These are phyloP conservation scores for Ceratocystiopsis sp. DNA, from an alignment of 2,329 filamentous ascomycete genomes.

Conservation along the genomic window DNA sequence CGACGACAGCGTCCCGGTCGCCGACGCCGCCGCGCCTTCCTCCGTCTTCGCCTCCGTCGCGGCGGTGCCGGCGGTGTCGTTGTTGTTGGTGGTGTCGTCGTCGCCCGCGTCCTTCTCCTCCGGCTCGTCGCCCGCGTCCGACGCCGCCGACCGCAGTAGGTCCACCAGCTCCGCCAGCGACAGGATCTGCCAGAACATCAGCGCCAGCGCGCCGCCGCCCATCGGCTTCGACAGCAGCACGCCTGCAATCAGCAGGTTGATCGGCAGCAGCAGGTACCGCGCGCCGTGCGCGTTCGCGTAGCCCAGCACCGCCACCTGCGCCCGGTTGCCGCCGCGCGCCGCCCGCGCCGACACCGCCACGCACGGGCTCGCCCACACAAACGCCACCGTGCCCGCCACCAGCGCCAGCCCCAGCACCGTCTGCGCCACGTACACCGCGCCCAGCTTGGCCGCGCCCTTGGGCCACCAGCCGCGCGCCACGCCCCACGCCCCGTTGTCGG, in stretches of 20 bases:
- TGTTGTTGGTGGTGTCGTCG: not conserved
- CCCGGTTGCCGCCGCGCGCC: constrained; percentile 21
- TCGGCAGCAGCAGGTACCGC: constrained; percentile 68
- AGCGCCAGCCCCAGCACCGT: constrained; percentile 63
- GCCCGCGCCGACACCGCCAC: constrained; percentile 49
- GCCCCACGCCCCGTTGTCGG: constrained; percentile 66
- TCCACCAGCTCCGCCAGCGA: constrained; percentile 53
- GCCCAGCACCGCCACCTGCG: constrained; percentile 63
- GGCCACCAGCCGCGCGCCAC: constrained; percentile 19
- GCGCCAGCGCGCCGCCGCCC: constrained; percentile 67
- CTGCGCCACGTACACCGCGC: constrained; percentile 65
- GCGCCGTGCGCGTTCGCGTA: constrained; percentile 89
- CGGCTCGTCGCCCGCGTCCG: constrained; percentile 16
- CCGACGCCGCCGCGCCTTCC: constrained; percentile 14
- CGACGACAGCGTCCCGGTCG: constrained; percentile 9
- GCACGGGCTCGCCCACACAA: constrained; percentile 71
- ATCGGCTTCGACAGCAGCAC: constrained; percentile 84
- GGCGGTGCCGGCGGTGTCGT: constrained; percentile 1
- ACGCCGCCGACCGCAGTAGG: constrained; percentile 31
- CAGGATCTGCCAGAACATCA: constrained; percentile 79
- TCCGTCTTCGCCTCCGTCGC: not conserved
- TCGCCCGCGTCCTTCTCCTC: not conserved
- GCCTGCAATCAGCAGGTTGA: constrained; percentile 61
- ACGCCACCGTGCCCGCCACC: constrained; percentile 70
- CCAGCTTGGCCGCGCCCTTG: constrained; percentile 49